phyloP scores from a whole-genome alignment of 257 asterid species.

The Nemophila menziesii region DNA sequence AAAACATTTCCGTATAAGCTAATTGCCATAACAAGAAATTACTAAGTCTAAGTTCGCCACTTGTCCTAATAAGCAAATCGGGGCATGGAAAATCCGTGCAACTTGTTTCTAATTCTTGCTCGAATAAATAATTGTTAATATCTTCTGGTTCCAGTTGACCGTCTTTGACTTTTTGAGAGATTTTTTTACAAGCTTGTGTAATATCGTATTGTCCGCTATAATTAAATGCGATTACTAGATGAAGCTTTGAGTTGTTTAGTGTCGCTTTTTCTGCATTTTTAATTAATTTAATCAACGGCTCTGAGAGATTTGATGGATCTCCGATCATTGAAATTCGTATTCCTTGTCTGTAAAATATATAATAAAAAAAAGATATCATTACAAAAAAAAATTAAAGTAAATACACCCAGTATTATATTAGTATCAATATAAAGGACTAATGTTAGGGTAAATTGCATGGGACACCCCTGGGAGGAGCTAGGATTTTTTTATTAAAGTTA shows the following conservation, averaged over 20 bases:
- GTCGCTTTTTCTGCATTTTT: constrained; percentile 21
- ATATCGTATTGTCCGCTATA: constrained; percentile 41
- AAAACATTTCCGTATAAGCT: constrained; percentile 48
- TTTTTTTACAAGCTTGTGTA: constrained; percentile 33
- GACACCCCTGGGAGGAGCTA: too few species aligned
- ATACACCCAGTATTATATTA: too few species aligned
- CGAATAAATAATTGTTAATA: constrained; percentile 24
- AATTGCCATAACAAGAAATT: constrained; percentile 67
- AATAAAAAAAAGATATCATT: background rate
- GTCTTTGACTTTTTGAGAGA: constrained; percentile 43
- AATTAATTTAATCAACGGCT: constrained; percentile 21
- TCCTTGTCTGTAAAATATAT: constrained; percentile 25
- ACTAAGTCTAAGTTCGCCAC: constrained; percentile 61
- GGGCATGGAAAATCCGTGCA: constrained; percentile 38
- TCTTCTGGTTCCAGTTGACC: constrained; percentile 40
- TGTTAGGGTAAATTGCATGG: too few species aligned
- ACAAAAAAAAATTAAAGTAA: too few species aligned
- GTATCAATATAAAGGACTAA: too few species aligned
- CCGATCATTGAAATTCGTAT: constrained; percentile 46
- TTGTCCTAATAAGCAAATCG: constrained; percentile 51
- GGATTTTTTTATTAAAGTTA: too few species aligned
- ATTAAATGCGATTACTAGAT: constrained; percentile 41
- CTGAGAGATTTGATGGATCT: constrained; percentile 36
- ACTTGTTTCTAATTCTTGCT: constrained; percentile 41
- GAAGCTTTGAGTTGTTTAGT: constrained; percentile 29